These are phyloP conservation scores for Amphirosellinia nigrospora DNA, from an alignment of 495 filamentous ascomycete genomes.

Conservation along the genomic window DNA sequence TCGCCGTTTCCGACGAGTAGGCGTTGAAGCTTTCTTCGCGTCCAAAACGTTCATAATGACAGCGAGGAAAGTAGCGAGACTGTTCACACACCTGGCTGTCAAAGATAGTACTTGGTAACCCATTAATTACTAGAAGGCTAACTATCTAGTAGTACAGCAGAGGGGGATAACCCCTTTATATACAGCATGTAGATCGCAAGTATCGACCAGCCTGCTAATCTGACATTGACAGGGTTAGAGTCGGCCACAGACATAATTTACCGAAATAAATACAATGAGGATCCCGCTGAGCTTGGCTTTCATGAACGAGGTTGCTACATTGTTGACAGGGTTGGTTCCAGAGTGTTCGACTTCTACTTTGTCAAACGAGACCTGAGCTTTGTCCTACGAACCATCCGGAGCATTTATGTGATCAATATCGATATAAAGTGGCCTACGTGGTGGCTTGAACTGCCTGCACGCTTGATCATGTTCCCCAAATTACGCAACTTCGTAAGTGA, in stretches of 20 bases:
- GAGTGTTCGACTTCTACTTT: not conserved
- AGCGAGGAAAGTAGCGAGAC: not conserved
- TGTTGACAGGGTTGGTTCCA: not conserved
- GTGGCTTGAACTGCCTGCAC: not conserved
- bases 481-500: not conserved
- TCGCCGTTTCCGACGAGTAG: not conserved
- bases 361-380: not conserved
- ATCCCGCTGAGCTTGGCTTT: too few species aligned
- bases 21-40: not conserved
- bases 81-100: too few species aligned
- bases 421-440: not conserved
- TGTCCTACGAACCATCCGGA: not conserved
- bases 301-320: not conserved
- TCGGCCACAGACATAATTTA: not conserved
- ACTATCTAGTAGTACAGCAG: too few species aligned
- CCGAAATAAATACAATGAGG: not conserved
- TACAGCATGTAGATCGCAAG: too few species aligned
- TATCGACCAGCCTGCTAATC: too few species aligned
- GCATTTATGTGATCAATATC: not conserved
- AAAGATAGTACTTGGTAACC: too few species aligned
- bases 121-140: too few species aligned
- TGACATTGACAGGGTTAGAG: not conserved
- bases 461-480: not conserved
- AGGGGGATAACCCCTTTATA: too few species aligned
- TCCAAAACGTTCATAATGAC: not conserved